These are phyloP conservation scores for Aspergillus sp. DNA, from an alignment of 2,329 filamentous ascomycete species.

Conservation along the genomic window DNA sequence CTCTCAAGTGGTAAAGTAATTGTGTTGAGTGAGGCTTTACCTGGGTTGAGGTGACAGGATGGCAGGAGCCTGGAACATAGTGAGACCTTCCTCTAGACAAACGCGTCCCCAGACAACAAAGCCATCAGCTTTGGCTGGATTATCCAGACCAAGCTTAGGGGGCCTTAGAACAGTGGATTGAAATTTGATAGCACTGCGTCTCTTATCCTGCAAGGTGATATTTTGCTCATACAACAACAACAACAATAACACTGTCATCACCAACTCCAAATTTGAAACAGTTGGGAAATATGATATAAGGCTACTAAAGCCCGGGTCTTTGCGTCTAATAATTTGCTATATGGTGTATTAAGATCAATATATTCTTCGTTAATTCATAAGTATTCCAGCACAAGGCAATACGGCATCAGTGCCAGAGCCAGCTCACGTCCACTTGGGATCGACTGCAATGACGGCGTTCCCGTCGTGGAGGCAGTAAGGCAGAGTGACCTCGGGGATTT, in stretches of 20 bases:
- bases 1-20: neutral
- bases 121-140: neutral
- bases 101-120: neutral
- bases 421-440: slow-evolving; percentile 18
- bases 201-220: neutral
- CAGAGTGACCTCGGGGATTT: slow-evolving; percentile 27
- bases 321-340: neutral
- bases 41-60: neutral
- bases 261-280: neutral
- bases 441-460: slow-evolving; percentile 24
- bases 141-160: neutral
- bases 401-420: neutral
- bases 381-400: neutral
- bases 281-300: neutral
- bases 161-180: neutral
- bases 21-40: neutral
- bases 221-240: neutral
- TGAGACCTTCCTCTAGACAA: neutral
- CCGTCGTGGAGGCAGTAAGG: slow-evolving; percentile 17
- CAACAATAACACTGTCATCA: neutral
- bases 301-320: neutral
- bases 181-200: neutral
- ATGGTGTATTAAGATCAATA: neutral
- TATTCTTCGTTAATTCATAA: neutral
- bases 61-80: neutral